A percentile compares a stretch with the other conserved stretches of the same genome.
phyloP scores from a whole-genome alignment of 2,329 filamentous ascomycete species.

The Beauveria medogensis region DNA sequence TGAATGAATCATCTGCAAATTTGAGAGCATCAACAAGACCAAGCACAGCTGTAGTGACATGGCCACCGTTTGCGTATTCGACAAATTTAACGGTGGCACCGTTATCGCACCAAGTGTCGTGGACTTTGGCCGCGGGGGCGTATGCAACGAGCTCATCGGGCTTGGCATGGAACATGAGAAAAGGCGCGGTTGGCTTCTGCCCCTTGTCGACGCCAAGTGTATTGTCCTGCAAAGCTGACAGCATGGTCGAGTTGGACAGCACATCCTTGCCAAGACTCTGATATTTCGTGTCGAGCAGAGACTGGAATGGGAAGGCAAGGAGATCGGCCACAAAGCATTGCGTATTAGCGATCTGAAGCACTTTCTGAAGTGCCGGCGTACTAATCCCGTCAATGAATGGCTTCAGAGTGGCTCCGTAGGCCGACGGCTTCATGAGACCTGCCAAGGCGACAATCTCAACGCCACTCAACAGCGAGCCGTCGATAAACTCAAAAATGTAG shows the following conservation, averaged over 20 bases:
- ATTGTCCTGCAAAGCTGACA: neutral
- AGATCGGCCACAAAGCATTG: neutral
- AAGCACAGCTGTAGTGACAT: conserved; percentile 4
- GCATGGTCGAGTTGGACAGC: neutral
- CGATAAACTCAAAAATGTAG: neutral
- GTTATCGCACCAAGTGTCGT: neutral
- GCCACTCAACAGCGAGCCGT: neutral
- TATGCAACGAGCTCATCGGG: conserved; percentile 10
- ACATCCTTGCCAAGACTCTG: conserved; percentile 2
- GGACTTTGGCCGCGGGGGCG: neutral
- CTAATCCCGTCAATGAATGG: neutral
- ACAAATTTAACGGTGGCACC: conserved; percentile 4
- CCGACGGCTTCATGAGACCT: conserved; percentile 24
- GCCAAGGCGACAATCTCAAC: neutral
- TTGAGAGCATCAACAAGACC: neutral
- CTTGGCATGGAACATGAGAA: conserved; percentile 8
- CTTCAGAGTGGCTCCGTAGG: neutral
- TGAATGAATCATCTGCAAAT: conserved; percentile 1
- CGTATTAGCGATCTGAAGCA: neutral
- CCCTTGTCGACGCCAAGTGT: conserved; percentile 1
- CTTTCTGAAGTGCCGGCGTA: neutral
- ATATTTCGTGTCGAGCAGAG: neutral
- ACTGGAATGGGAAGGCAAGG: conserved; percentile 4
- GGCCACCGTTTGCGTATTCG: neutral
- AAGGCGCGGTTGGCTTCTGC: conserved; percentile 1